Percentiles rank a stretch among this genome's conserved stretches.
phyloP scores from a whole-genome alignment of 805 yeast species.

The Lachancea fermentati region DNA sequence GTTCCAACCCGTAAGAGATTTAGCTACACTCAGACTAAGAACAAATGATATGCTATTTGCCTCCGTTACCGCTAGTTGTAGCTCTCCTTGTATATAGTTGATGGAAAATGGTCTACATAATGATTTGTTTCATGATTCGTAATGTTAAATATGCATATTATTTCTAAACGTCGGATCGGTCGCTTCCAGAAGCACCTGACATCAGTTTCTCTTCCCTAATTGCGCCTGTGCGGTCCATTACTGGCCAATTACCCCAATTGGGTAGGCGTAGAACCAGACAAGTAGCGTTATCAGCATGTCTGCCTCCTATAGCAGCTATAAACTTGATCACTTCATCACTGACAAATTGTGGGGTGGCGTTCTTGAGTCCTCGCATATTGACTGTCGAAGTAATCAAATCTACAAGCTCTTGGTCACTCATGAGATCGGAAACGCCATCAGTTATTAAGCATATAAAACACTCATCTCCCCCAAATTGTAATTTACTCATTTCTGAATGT shows the following conservation, averaged over 20 bases:
- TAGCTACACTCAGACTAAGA: slow-evolving; percentile 73
- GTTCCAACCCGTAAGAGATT: slow-evolving; percentile 90
- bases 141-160: not conserved
- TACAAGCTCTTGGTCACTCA: slow-evolving; percentile 86
- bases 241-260: slow-evolving; percentile 96
- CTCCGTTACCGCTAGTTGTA: not conserved
- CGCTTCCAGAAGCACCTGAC: slow-evolving; percentile 11
- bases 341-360: slow-evolving; percentile 78
- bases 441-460: slow-evolving; percentile 75
- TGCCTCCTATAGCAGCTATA: slow-evolving; percentile 78
- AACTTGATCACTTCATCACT: slow-evolving; percentile 81
- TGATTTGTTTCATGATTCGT: not conserved
- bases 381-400: slow-evolving; percentile 75
- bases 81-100: not conserved
- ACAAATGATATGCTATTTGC: slow-evolving; percentile 29
- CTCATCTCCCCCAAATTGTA: slow-evolving; percentile 73
- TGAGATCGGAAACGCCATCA: slow-evolving; percentile 80
- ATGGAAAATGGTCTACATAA: not conserved
- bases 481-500: slow-evolving; percentile 30
- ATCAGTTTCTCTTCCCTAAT: slow-evolving; percentile 63
- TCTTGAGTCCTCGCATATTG: slow-evolving; percentile 50
- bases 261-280: slow-evolving; percentile 71
- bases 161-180: slow-evolving; percentile 8
- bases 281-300: slow-evolving; percentile 84
- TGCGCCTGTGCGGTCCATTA: slow-evolving; percentile 74